Evolutionary conservation across 192 early-diverging fungal genomes (phyloP), one percentile per base, ranked within the genome.

Genomic region (Glomus cerebriforme): DNA sequence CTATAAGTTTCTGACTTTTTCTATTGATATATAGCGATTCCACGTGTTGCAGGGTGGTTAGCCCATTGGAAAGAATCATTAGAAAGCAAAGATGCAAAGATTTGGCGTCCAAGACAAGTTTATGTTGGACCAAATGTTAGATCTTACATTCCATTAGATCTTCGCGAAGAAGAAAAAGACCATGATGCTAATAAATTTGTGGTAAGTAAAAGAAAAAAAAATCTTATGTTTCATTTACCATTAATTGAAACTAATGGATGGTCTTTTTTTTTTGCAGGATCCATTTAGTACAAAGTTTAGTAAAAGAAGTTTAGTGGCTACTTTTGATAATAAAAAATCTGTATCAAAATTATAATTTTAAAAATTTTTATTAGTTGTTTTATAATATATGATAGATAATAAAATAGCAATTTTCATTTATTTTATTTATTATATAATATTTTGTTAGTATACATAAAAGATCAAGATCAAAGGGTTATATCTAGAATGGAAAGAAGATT

Each of bases 71-170:
- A 83, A 64, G 91, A 92, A 69, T 82, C 86, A 29, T 64, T 91
- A 19, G 81, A 91, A 59, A 85, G 89, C 54, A 75, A 82, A 71
- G 68, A 87, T 66, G 67, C 86, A 80, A 82, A 92, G 66, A 92
- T 92, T 75, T 92, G 90, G 85, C 78, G 91, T 45, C 91, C 91
- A 10, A 82, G 89, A 43, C 91, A 92, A 83, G 84, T 91, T 32
- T 91, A 92, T 69, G 77, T 83, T 26, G 90, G 90, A n/a, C 85
- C 83, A 31, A 73, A 37, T 10, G 69, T 78, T 32, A 79, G 90
- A n/a, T 74, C 70, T 34, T 91, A 90, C 32, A 67, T 86, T 26
- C 85, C 84, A 43, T 35, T 82, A 26, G 70, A 79, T 17, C 71
- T 64, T 67, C 81, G 81, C 10, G 78, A 79, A 29, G 17, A 10